Conservation (phyloP, 75 land plant species). For the Sequoiadendron giganteum region DNA sequence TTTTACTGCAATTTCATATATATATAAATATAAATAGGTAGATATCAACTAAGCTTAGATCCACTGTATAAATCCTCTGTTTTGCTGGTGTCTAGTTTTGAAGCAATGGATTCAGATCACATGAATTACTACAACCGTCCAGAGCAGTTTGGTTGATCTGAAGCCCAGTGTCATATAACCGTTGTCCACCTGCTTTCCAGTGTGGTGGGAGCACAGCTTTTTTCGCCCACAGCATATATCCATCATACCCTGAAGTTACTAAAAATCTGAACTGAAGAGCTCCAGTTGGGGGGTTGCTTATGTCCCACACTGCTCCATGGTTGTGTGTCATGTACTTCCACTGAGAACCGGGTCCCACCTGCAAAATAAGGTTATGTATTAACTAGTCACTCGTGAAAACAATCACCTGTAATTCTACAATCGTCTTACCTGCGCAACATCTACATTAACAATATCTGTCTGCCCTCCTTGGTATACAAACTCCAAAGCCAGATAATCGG, state of each 20-base stretch:
- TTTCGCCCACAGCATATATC: conserved; percentile 44
- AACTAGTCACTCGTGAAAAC: neutral
- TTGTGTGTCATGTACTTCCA: conserved; percentile 43
- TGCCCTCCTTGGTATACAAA: conserved; percentile 66
- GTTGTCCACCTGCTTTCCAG: conserved; percentile 30
- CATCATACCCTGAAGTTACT: conserved; percentile 55
- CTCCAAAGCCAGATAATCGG: conserved; percentile 41
- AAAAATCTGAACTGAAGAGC: conserved; percentile 43
- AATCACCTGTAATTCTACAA: neutral
- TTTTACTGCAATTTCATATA: too few relatives aligned
- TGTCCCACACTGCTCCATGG: conserved; percentile 50
- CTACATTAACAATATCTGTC: conserved; percentile 52
- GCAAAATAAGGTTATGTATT: neutral
- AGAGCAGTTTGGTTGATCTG: conserved; percentile 44
- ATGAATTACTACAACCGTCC: neutral
- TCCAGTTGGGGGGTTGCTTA: conserved; percentile 34
- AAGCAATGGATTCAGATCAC: too few relatives aligned
- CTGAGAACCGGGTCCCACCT: conserved; percentile 24
- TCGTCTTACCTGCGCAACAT: conserved; percentile 44
- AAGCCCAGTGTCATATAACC: conserved; percentile 36
- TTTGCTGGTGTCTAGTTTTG: too few relatives aligned
- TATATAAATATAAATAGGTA: too few relatives aligned
- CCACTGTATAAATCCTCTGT: too few relatives aligned
- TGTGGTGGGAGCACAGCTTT: conserved; percentile 33
- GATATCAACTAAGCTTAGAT: too few relatives aligned